Percentiles rank a stretch among this genome's conserved stretches.
Conservation (phyloP, 768 basidiomycete genomes). For the Thelephora ganbajun region DNA sequence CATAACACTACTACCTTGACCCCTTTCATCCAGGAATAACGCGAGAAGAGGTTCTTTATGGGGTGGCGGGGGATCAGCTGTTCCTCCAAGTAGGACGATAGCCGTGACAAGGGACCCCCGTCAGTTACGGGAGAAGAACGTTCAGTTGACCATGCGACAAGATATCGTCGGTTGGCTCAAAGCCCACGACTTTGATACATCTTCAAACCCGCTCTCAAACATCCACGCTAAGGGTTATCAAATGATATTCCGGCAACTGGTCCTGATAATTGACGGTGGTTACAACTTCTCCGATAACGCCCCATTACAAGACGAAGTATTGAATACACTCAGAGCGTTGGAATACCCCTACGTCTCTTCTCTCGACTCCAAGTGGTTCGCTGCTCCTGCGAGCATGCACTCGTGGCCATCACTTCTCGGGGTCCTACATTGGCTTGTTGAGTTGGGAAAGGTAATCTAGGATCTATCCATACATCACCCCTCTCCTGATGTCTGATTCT, state of each 20-base stretch:
- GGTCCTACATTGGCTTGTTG: conserved; percentile 85
- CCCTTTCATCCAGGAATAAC: conserved; percentile 27
- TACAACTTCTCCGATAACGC: conserved; percentile 41
- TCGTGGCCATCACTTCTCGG: conserved; percentile 87
- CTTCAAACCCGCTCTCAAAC: conserved; percentile 51
- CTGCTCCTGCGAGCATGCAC: conserved; percentile 78
- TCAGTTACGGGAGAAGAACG: conserved; percentile 62
- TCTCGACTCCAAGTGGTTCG: conserved; percentile 77
- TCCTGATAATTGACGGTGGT: conserved; percentile 54
- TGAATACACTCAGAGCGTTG: conserved; percentile 56
- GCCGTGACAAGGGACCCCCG: conserved; percentile 51
- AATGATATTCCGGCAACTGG: conserved; percentile 68
- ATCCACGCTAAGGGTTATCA: conserved; percentile 84
- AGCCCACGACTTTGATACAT: conserved; percentile 49
- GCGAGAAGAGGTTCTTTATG: conserved; percentile 68
- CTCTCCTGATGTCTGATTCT: not conserved
- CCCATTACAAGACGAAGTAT: conserved; percentile 73
- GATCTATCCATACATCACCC: not conserved
- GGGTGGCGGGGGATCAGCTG: conserved; percentile 35
- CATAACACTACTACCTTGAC: not conserved
- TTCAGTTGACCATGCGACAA: conserved; percentile 62
- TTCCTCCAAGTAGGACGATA: conserved; percentile 39
- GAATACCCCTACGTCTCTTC: conserved; percentile 71
- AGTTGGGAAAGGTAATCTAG: conserved; percentile 60
- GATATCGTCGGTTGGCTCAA: conserved; percentile 65